Evolutionary conservation across 2,329 filamentous ascomycete species (phyloP).

Genomic region (Zasmidium citrigriseum): DNA sequence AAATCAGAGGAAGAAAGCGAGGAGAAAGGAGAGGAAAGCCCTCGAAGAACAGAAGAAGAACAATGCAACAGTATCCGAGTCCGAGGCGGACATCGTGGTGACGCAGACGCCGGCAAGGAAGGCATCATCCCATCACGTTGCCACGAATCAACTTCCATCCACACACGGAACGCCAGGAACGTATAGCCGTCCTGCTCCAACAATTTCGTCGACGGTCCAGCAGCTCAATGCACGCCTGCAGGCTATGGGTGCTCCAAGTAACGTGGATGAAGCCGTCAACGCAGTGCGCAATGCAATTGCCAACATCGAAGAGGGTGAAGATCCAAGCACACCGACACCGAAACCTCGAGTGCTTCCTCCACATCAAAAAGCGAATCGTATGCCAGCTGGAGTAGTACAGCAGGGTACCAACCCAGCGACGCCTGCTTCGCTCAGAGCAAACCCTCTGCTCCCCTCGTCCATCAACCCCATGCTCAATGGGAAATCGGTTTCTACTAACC

Average conservation of each 20-base stretch:
- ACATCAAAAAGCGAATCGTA: slow-evolving; percentile 16
- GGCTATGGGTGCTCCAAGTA: not conserved
- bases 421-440: not conserved
- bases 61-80: slow-evolving; percentile 34
- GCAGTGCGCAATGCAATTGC: slow-evolving; percentile 21
- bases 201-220: too few relatives aligned
- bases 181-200: too few relatives aligned
- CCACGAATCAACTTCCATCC: not conserved
- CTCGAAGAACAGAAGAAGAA: slow-evolving; percentile 19
- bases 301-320: slow-evolving; percentile 8
- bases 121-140: slow-evolving; percentile 34
- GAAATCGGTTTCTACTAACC: not conserved
- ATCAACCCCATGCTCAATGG: slow-evolving; percentile 14
- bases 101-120: slow-evolving; percentile 38
- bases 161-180: too few relatives aligned
- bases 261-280: slow-evolving; percentile 16
- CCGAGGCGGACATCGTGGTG: slow-evolving; percentile 33
- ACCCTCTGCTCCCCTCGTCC: slow-evolving; percentile 23
- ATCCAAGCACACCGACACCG: slow-evolving; percentile 9
- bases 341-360: slow-evolving; percentile 11
- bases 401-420: not conserved
- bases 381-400: not conserved
- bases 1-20: slow-evolving; percentile 39
- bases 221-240: not conserved
- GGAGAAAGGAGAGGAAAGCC: slow-evolving; percentile 32